phyloP scores from a whole-genome alignment of 1,139 yeast genomes.

The Candida sp. region DNA sequence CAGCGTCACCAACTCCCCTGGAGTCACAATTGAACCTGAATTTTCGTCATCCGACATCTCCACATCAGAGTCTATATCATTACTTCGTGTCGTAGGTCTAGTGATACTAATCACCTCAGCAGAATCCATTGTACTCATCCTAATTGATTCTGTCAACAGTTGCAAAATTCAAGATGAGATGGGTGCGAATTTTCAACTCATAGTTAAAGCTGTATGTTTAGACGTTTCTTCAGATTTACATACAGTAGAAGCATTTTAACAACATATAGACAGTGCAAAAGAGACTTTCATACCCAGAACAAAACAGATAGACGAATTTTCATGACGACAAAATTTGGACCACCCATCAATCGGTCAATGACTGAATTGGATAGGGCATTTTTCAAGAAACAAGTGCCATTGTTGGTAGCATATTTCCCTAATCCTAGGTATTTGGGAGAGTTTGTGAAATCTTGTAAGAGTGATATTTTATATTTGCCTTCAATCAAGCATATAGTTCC shows the following conservation, averaged over 20 bases:
- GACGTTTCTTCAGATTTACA: neutral
- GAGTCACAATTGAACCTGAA: slow-evolving; percentile 59
- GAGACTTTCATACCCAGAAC: slow-evolving; percentile 12
- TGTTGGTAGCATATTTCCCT: slow-evolving; percentile 67
- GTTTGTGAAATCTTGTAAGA: slow-evolving; percentile 50
- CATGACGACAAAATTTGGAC: slow-evolving; percentile 39
- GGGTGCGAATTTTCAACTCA: neutral
- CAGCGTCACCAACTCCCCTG: slow-evolving; percentile 93
- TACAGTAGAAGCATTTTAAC: neutral
- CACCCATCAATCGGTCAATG: slow-evolving; percentile 73
- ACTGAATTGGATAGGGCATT: slow-evolving; percentile 58
- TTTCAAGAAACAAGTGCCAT: slow-evolving; percentile 52
- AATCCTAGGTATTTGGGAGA: slow-evolving; percentile 60
- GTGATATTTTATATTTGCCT: slow-evolving; percentile 60
- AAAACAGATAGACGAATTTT: slow-evolving; percentile 25
- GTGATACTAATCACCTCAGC: slow-evolving; percentile 38
- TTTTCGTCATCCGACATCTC: slow-evolving; percentile 31
- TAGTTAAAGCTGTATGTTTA: neutral
- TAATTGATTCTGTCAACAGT: neutral
- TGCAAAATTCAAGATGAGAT: slow-evolving; percentile 5
- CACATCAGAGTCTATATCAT: slow-evolving; percentile 22
- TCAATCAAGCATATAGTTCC: slow-evolving; percentile 64
- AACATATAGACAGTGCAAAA: neutral
- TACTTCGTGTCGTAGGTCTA: slow-evolving; percentile 20
- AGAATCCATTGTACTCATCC: slow-evolving; percentile 14